Percentiles rank a stretch among this genome's conserved stretches.
Evolutionary conservation across 768 basidiomycete genomes (phyloP).

Genomic region (Pisolithus albus): DNA sequence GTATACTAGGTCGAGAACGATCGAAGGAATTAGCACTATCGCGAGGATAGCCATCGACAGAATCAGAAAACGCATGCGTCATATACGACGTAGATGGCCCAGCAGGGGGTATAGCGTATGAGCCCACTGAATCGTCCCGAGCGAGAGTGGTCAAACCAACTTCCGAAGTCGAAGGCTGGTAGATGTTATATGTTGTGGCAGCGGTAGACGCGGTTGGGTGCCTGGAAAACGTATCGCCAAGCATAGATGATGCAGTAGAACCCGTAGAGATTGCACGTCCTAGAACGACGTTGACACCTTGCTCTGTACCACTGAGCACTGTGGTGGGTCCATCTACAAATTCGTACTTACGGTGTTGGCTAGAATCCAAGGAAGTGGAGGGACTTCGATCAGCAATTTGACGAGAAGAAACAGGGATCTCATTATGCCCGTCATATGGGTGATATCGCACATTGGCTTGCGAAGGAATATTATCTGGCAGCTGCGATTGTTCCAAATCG

Average conservation of each 20-base stretch:
- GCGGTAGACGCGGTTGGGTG: constrained; percentile 22
- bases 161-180: constrained; percentile 11
- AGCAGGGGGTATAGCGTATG: constrained; percentile 13
- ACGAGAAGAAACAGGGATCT: constrained; percentile 10
- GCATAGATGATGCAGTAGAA: constrained; percentile 24
- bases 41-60: constrained; percentile 14
- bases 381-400: constrained; percentile 15
- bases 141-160: constrained; percentile 8
- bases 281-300: constrained; percentile 14
- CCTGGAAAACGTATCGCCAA: constrained; percentile 18
- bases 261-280: constrained; percentile 24
- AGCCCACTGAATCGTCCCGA: constrained; percentile 12
- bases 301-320: constrained; percentile 5
- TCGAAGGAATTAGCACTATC: constrained; percentile 23
- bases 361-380: constrained; percentile 16
- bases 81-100: constrained; percentile 21
- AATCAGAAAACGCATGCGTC: constrained; percentile 10
- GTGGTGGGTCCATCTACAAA: background rate
- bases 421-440: constrained; percentile 8
- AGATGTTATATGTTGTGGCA: constrained; percentile 17
- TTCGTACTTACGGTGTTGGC: constrained; percentile 16
- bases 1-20: constrained; percentile 15
- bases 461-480: constrained; percentile 10
- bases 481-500: constrained; percentile 13
- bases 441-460: constrained; percentile 8